phyloP scores from a whole-genome alignment of 805 yeast species.

The Saccharomycopsis olivae region DNA sequence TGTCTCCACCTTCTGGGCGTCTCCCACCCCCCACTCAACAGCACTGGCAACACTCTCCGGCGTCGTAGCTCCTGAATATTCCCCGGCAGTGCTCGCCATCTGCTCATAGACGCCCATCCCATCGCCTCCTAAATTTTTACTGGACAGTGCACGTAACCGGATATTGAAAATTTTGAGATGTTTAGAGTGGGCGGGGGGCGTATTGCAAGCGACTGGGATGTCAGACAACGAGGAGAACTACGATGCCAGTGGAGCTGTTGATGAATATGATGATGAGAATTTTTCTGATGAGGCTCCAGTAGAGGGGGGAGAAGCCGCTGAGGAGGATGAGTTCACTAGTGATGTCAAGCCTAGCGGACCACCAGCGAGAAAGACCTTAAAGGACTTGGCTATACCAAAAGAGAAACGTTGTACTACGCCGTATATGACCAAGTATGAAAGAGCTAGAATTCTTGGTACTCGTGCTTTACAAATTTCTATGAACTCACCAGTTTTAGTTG shows the following conservation, averaged over 20 bases:
- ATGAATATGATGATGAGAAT: constrained; percentile 82
- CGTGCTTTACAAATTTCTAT: constrained; percentile 94
- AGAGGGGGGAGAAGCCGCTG: constrained; percentile 27
- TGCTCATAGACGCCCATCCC: too few species aligned
- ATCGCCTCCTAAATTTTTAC: too few species aligned
- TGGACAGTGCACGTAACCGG: too few species aligned
- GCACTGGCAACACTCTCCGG: too few species aligned
- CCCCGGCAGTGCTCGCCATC: too few species aligned
- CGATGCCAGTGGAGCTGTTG: too few species aligned
- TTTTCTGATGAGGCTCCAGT: constrained; percentile 68
- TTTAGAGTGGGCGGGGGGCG: too few species aligned
- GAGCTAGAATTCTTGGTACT: constrained; percentile 96
- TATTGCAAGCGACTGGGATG: too few species aligned
- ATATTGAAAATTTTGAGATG: too few species aligned
- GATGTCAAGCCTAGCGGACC: constrained; percentile 32
- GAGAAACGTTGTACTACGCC: constrained; percentile 93
- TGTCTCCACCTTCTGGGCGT: too few species aligned
- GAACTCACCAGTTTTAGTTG: constrained; percentile 98
- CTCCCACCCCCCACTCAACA: too few species aligned
- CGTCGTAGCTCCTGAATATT: too few species aligned
- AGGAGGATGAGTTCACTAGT: constrained; percentile 26
- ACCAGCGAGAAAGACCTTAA: constrained; percentile 60
- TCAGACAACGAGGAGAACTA: not conserved
- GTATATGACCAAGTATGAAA: constrained; percentile 96
- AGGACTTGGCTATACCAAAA: constrained; percentile 79